Evolutionary conservation across 2,329 filamentous ascomycete genomes (phyloP).

Genomic region (Aspergillus floridensis): DNA sequence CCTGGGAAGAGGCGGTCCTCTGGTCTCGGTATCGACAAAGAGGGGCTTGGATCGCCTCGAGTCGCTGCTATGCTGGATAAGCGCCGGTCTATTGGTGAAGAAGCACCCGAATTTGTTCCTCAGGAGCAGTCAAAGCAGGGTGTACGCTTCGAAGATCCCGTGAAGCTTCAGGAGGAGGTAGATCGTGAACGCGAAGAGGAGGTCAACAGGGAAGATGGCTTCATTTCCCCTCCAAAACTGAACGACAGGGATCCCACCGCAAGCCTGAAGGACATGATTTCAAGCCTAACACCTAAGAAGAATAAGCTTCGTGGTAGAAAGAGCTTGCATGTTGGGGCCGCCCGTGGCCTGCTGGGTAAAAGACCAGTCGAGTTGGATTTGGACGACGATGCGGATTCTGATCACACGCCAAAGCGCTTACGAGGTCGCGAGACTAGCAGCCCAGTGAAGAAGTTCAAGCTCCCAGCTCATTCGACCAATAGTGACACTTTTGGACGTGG

Average conservation of each 20-base stretch:
- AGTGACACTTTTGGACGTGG: slow-evolving; percentile 63
- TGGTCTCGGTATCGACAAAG: slow-evolving; percentile 66
- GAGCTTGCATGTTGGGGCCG: slow-evolving; percentile 73
- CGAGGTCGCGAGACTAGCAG: slow-evolving; percentile 66
- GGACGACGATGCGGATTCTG: slow-evolving; percentile 58
- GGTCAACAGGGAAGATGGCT: slow-evolving; percentile 59
- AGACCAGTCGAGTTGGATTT: slow-evolving; percentile 69
- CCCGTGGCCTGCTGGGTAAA: slow-evolving; percentile 70
- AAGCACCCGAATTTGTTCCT: slow-evolving; percentile 62
- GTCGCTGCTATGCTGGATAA: slow-evolving; percentile 69
- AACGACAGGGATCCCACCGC: slow-evolving; percentile 62
- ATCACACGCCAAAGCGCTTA: slow-evolving; percentile 61
- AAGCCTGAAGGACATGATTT: slow-evolving; percentile 73
- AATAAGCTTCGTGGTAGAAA: slow-evolving; percentile 66
- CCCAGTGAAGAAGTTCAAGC: slow-evolving; percentile 70
- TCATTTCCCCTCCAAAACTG: slow-evolving; percentile 46
- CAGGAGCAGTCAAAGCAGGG: slow-evolving; percentile 41
- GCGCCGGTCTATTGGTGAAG: slow-evolving; percentile 68
- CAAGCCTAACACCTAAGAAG: slow-evolving; percentile 74
- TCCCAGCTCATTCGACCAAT: slow-evolving; percentile 67
- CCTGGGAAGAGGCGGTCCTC: slow-evolving; percentile 57
- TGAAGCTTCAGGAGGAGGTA: slow-evolving; percentile 60
- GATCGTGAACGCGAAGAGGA: slow-evolving; percentile 62
- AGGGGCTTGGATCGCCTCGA: slow-evolving; percentile 72
- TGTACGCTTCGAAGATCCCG: slow-evolving; percentile 66